phyloP scores from a whole-genome alignment of 1,139 yeast species.

The Zygoascus hellenicus region DNA sequence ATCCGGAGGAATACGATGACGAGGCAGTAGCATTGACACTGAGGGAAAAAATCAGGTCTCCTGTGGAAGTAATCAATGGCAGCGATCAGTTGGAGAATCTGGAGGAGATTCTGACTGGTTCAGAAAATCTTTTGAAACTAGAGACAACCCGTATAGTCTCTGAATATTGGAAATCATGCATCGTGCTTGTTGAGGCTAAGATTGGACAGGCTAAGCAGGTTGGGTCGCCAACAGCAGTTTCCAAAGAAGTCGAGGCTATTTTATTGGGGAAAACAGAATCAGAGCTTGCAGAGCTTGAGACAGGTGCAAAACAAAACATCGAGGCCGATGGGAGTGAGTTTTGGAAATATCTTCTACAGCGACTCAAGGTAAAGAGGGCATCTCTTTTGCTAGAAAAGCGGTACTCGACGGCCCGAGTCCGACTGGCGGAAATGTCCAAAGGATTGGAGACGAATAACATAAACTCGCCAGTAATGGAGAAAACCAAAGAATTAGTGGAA shows the following conservation, averaged over 20 bases:
- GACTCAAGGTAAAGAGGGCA: conserved; percentile 25
- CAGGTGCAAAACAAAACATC: conserved; percentile 21
- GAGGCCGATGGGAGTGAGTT: conserved; percentile 29
- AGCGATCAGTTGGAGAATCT: conserved; percentile 14
- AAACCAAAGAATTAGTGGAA: not conserved
- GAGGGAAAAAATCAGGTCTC: conserved; percentile 22
- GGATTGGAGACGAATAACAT: not conserved
- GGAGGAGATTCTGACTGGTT: conserved; percentile 17
- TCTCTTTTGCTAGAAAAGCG: conserved; percentile 17
- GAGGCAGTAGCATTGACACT: conserved; percentile 11
- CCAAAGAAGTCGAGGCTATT: conserved; percentile 30
- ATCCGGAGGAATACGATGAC: conserved; percentile 10
- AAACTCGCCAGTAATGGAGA: not conserved
- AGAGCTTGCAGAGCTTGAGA: conserved; percentile 27
- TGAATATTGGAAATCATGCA: conserved; percentile 24
- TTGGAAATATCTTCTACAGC: conserved; percentile 30
- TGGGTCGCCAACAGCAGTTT: conserved; percentile 16
- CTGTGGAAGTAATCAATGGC: conserved; percentile 21
- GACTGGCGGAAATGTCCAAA: not conserved
- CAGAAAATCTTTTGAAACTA: conserved; percentile 20
- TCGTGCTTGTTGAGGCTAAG: not conserved
- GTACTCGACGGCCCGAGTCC: not conserved
- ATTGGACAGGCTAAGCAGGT: not conserved
- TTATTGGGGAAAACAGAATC: conserved; percentile 25
- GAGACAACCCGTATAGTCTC: conserved; percentile 19